Evolutionary conservation across 192 early-diverging fungal species (phyloP).

Genomic region (Allomyces macrogynus): DNA sequence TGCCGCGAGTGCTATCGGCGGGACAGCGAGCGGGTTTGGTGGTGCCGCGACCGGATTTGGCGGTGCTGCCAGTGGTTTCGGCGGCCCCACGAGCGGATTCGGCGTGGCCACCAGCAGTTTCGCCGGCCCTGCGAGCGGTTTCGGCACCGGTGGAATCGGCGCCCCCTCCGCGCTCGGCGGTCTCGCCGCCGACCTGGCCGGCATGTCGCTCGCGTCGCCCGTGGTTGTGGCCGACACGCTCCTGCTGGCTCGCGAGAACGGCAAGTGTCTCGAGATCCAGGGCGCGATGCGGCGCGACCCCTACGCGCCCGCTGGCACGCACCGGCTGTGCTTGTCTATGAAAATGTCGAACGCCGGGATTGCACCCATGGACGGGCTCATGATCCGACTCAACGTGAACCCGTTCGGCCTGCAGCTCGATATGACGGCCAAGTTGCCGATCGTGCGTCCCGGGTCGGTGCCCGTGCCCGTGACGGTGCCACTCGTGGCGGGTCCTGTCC

Average conservation of each 20-base stretch:
- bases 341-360: not conserved
- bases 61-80: not conserved
- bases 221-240: not conserved
- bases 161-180: not conserved
- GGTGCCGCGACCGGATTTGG: not conserved
- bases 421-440: not conserved
- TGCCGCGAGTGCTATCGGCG: not conserved
- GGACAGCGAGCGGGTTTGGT: not conserved
- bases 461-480: not conserved
- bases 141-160: not conserved
- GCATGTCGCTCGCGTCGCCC: not conserved
- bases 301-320: not conserved
- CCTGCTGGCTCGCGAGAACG: not conserved
- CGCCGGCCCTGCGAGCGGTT: not conserved
- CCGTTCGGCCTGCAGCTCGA: not conserved
- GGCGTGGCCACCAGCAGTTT: not conserved
- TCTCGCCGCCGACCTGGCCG: not conserved
- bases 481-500: not conserved
- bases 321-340: not conserved
- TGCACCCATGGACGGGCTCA: not conserved
- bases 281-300: not conserved
- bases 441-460: not conserved
- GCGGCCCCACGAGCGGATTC: not conserved
- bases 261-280: not conserved
- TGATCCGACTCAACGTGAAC: not conserved